Conservation (phyloP, 352 stramenopile species). For the Globisporangium parvum region DNA sequence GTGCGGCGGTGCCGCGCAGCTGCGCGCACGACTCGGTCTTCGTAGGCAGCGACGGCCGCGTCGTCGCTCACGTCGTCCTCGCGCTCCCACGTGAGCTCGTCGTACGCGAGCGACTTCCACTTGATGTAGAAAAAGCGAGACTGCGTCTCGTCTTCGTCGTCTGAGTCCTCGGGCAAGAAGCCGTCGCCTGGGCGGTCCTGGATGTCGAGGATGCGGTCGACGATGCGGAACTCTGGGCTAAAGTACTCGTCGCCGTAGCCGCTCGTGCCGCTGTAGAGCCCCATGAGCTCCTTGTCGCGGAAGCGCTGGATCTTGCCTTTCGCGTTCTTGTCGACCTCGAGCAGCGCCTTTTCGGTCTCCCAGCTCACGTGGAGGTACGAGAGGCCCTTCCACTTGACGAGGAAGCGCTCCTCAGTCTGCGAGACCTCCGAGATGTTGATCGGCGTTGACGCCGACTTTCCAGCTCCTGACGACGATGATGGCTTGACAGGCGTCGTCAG, state of each 20-base stretch:
- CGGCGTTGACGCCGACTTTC: constrained; percentile 2
- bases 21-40: constrained; percentile 49
- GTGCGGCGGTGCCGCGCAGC: constrained; percentile 47
- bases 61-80: constrained; percentile 93
- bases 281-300: constrained; percentile 61
- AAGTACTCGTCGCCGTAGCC: constrained; percentile 87
- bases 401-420: constrained; percentile 54
- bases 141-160: constrained; percentile 27
- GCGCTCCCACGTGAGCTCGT: constrained; percentile 97
- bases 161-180: constrained; percentile 42
- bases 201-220: constrained; percentile 88
- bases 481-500: background rate
- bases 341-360: constrained; percentile 80
- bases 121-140: constrained; percentile 97
- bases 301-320: constrained; percentile 87
- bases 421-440: constrained; percentile 13
- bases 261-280: constrained; percentile 31
- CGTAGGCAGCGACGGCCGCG: constrained; percentile 74
- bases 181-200: constrained; percentile 68
- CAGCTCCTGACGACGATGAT: background rate
- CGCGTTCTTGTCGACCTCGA: constrained; percentile 80
- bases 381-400: constrained; percentile 89
- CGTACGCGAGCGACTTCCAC: constrained; percentile 97
- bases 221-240: constrained; percentile 84
- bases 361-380: constrained; percentile 89